These are phyloP conservation scores for Pistacia atlantica DNA, from an alignment of 345 rosid genomes.

Conservation along the genomic window DNA sequence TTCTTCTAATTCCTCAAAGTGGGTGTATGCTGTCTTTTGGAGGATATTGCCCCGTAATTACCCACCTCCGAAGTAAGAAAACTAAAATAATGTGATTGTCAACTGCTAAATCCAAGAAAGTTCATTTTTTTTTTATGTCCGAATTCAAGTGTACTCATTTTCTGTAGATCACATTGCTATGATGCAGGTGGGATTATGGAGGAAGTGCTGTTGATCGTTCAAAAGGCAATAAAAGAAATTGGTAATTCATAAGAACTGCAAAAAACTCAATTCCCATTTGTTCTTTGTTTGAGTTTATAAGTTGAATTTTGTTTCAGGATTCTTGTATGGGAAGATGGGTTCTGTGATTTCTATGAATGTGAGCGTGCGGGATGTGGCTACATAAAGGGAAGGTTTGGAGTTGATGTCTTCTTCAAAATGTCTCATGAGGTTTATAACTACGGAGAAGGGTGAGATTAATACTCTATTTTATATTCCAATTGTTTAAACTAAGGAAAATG, in stretches of 20 bases:
- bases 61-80: slow-evolving; percentile 73
- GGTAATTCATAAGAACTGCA: slow-evolving; percentile 38
- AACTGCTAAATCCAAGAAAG: slow-evolving; percentile 3
- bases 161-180: slow-evolving; percentile 22
- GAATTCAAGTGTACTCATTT: background rate
- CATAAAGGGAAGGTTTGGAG: slow-evolving; percentile 56
- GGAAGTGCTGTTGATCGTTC: slow-evolving; percentile 63
- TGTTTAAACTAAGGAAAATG: background rate
- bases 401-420: slow-evolving; percentile 77
- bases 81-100: background rate
- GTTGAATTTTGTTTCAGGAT: slow-evolving; percentile 42
- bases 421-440: slow-evolving; percentile 74
- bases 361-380: slow-evolving; percentile 46
- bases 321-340: slow-evolving; percentile 86
- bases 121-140: background rate
- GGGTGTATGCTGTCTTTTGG: slow-evolving; percentile 84
- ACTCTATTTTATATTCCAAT: background rate
- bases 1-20: slow-evolving; percentile 60
- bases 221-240: slow-evolving; percentile 74
- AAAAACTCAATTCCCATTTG: background rate
- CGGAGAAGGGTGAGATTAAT: slow-evolving; percentile 67
- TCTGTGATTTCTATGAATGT: slow-evolving; percentile 66
- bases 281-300: slow-evolving; percentile 1
- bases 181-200: slow-evolving; percentile 76
- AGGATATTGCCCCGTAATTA: slow-evolving; percentile 76